phyloP scores from a whole-genome alignment of 2,329 filamentous ascomycete species.

The Xylaria sp. region DNA sequence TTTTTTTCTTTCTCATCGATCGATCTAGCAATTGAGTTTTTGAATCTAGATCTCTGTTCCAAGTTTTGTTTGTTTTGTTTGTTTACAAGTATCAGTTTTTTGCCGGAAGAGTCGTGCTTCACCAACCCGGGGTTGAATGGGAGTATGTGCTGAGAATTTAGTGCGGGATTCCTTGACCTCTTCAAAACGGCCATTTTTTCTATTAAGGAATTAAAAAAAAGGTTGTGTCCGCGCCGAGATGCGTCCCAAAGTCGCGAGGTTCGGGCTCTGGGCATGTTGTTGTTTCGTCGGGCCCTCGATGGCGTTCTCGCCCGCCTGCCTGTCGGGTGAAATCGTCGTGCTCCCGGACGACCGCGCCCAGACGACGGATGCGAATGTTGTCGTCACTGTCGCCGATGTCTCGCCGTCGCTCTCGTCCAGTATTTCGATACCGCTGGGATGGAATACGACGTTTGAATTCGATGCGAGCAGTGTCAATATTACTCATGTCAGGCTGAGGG shows the following conservation, averaged over 20 bases:
- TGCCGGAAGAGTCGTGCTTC: too few relatives aligned
- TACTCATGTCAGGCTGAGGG: constrained; percentile 1
- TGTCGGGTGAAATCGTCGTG: background rate
- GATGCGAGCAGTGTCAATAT: background rate
- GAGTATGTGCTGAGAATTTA: constrained; percentile 19
- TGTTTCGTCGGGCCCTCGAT: constrained; percentile 16
- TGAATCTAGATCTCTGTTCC: background rate
- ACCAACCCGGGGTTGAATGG: background rate
- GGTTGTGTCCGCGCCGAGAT: constrained; percentile 24
- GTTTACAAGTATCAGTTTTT: too few relatives aligned
- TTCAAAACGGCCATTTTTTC: background rate
- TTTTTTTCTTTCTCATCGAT: too few relatives aligned
- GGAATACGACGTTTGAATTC: background rate
- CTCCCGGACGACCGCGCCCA: background rate
- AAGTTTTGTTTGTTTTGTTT: background rate
- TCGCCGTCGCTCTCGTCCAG: background rate
- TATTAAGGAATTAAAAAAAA: constrained; percentile 4
- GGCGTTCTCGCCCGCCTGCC: background rate
- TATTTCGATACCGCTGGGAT: background rate
- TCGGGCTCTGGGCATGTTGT: constrained; percentile 26
- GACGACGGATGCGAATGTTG: constrained; percentile 8
- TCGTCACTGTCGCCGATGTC: constrained; percentile 7
- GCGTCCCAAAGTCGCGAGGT: constrained; percentile 26
- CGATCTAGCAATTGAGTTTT: too few relatives aligned
- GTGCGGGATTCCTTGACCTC: background rate